Conservation (phyloP, 2,329 filamentous ascomycete species). For the Clarireedia hainanense region DNA sequence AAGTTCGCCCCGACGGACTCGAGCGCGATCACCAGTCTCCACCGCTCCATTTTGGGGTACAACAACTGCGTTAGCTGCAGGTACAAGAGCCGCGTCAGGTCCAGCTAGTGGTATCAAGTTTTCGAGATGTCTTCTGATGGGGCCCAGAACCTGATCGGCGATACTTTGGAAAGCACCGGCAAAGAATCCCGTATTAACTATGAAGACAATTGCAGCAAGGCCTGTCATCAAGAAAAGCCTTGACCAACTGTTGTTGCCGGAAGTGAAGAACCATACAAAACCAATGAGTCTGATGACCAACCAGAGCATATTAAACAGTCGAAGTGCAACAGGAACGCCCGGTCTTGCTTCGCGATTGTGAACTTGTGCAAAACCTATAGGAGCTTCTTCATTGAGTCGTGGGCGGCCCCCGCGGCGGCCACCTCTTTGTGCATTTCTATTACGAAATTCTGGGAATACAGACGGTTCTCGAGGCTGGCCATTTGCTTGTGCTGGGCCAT, state of each 20-base stretch:
- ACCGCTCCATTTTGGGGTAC: conserved; percentile 21
- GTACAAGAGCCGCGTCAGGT: conserved; percentile 28
- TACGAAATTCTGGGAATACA: conserved; percentile 22
- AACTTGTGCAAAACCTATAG: conserved; percentile 8
- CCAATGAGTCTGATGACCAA: conserved; percentile 47
- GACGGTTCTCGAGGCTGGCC: conserved; percentile 10
- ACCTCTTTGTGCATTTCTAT: conserved; percentile 16
- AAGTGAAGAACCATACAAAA: conserved; percentile 60
- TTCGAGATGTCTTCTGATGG: conserved; percentile 51
- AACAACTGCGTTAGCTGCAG: conserved; percentile 28
- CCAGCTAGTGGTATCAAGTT: conserved; percentile 47
- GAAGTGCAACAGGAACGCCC: conserved; percentile 2
- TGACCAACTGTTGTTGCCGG: conserved; percentile 48
- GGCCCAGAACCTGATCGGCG: conserved; percentile 47
- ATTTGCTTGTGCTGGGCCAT: background rate
- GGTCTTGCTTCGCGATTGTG: conserved; percentile 12
- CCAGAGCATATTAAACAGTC: conserved; percentile 40
- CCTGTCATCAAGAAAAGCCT: conserved; percentile 49
- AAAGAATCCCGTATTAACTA: conserved; percentile 52
- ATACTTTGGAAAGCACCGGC: conserved; percentile 50
- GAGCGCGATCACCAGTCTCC: conserved; percentile 4
- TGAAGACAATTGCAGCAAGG: conserved; percentile 47
- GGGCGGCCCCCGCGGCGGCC: conserved; percentile 14
- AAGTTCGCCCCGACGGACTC: conserved; percentile 24
- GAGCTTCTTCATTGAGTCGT: conserved; percentile 10